Evolutionary conservation across 148 eudicot species (phyloP), one percentile per base, ranked within the genome.

Genomic region (Arctostaphylos glauca): DNA sequence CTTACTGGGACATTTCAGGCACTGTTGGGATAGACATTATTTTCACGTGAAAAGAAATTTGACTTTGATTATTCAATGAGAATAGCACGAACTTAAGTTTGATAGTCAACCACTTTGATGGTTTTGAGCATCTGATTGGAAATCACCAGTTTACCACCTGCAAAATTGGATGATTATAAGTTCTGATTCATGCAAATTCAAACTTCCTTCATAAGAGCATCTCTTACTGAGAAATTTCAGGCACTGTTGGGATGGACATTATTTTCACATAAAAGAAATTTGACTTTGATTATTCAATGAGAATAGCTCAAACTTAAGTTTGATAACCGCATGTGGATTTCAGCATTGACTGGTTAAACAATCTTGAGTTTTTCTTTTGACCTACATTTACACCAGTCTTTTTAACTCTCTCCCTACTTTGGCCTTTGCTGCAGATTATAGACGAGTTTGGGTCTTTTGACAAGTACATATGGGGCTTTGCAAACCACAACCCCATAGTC

Each of bases 401-500:
- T 79, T 4, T 79, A 46, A 60, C 71, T 59, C 15, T 47, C 55
- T 15, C 47, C 3, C 1, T 81, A 38, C 78, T 44, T n/a, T 83
- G 71, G 43, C 56, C 79, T 41, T 79, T 83, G 66, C 19, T 84
- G 89, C 97, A 96, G 98, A 86, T 96, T 46, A 88, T 81, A 19
- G 84, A 86, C 8, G 98, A 96, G 74, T 85, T 87, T 84, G 94
- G 93, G 21, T 88, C 93, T 12, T 92, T 92, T 38, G 92, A 90
- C 91, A 90, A 89, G 80, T 90, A 90, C 78, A 90, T 90, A 66
- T 90, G 93, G 93, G 89, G 90, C 49, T 90, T 90, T 68, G 89
- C 89, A 21, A 92, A 88, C 81, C 87, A 84, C 74, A 92, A 88
- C 83, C 88, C 92, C 23, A 84, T 76, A 3, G 85, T 86, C 19